phyloP scores from a whole-genome alignment of 371 early-diverging fungal genomes.

The Cokeromyces recurvatus region DNA sequence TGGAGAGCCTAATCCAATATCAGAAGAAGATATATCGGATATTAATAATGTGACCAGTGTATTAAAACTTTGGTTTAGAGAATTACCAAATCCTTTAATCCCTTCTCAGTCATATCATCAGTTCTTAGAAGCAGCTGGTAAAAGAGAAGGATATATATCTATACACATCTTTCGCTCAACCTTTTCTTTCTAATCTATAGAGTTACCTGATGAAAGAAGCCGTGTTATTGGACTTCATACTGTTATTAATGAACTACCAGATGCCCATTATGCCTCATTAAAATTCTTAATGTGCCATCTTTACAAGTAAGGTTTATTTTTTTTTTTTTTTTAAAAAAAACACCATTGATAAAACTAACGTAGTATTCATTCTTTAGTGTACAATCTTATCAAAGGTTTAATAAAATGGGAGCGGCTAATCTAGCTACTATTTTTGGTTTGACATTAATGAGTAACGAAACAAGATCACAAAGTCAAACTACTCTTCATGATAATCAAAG shows the following conservation, averaged over 20 bases:
- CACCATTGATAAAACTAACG: no score
- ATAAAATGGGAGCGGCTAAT: constrained; percentile 82
- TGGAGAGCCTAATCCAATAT: constrained; percentile 21
- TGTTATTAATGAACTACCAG: constrained; percentile 68
- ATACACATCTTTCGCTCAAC: no score
- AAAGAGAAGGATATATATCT: constrained; percentile 2
- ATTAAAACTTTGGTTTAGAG: constrained; percentile 90
- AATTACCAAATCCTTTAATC: constrained; percentile 84
- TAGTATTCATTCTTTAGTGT: constrained; percentile 45
- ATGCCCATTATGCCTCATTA: constrained; percentile 77
- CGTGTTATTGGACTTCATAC: constrained; percentile 63
- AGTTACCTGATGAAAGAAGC: constrained; percentile 43
- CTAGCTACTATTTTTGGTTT: constrained; percentile 87
- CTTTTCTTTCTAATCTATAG: constrained; percentile 1
- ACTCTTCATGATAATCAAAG: constrained; percentile 22
- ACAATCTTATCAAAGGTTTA: constrained; percentile 62
- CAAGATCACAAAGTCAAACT: constrained; percentile 19
- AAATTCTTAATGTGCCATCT: constrained; percentile 73
- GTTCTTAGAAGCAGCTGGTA: constrained; percentile 68
- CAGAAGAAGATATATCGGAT: constrained; percentile 58
- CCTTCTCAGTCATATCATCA: constrained; percentile 59
- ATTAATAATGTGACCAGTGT: constrained; percentile 77
- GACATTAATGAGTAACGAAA: constrained; percentile 62
- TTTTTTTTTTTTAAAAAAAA: no score
- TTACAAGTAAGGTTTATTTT: constrained; percentile 44